Conservation (phyloP, 768 basidiomycete species). For the Myochromella boudieri region DNA sequence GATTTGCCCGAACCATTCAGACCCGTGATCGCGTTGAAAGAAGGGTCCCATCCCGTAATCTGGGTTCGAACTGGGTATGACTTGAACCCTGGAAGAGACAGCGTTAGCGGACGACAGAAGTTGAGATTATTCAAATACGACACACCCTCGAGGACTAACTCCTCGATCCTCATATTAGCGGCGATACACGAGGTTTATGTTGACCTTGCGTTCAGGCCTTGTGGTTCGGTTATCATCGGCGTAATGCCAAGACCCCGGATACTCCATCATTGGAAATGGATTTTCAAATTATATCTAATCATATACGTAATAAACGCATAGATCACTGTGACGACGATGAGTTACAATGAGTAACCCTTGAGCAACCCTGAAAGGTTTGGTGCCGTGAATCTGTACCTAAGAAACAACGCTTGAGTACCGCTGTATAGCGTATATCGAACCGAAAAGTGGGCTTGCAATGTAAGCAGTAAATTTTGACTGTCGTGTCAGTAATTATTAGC, state of each 20-base stretch:
- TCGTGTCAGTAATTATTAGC: no score
- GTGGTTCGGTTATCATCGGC: conserved; percentile 17
- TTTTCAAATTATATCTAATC: no score
- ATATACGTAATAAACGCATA: no score
- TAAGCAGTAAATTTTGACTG: no score
- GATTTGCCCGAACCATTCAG: conserved; percentile 97
- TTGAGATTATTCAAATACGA: background rate
- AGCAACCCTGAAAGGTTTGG: no score
- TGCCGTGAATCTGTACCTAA: no score
- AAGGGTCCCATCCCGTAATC: conserved; percentile 95
- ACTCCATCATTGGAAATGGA: no score
- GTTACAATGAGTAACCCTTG: no score
- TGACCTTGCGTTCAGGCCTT: background rate
- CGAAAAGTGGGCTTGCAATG: no score
- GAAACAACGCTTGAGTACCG: no score
- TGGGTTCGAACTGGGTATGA: conserved; percentile 96
- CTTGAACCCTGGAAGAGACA: conserved; percentile 74
- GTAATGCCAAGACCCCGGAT: conserved; percentile 7
- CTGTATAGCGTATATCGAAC: no score
- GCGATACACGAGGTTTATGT: background rate
- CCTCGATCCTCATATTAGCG: conserved; percentile 83
- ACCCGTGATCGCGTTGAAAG: conserved; percentile 98
- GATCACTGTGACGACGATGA: no score
- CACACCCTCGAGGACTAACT: conserved; percentile 88
- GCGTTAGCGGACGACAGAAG: background rate